Percentiles rank a stretch among this genome's conserved stretches.
Evolutionary conservation across 768 basidiomycete species (phyloP).

Genomic region (Leucogyrophana mollusca): DNA sequence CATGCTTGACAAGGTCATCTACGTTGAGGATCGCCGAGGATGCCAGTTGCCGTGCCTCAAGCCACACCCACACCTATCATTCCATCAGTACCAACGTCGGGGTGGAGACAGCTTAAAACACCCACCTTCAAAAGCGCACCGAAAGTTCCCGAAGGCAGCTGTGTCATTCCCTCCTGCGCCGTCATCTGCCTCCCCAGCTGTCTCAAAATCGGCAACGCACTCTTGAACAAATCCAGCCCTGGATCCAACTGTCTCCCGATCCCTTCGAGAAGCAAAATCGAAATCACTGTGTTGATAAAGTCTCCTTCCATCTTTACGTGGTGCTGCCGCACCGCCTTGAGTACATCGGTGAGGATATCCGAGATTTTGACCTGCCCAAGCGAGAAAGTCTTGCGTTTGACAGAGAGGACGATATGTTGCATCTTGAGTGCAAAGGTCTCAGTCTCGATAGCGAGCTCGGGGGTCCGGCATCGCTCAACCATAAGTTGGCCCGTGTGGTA

Average conservation of each 20-base stretch:
- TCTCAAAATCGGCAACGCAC: slow-evolving; percentile 89
- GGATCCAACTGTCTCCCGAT: slow-evolving; percentile 95
- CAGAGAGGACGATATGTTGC: slow-evolving; percentile 90
- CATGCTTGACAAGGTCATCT: slow-evolving; percentile 86
- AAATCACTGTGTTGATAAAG: slow-evolving; percentile 97
- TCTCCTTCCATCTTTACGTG: slow-evolving; percentile 99
- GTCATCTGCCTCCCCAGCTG: slow-evolving; percentile 93
- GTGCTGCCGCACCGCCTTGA: slow-evolving; percentile 82
- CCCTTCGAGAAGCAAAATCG: slow-evolving; percentile 89
- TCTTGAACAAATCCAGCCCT: slow-evolving; percentile 89
- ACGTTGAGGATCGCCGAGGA: slow-evolving; percentile 74
- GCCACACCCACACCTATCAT: slow-evolving; percentile 82
- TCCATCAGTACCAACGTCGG: background rate
- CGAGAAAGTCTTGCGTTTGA: slow-evolving; percentile 96
- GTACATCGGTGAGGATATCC: slow-evolving; percentile 87
- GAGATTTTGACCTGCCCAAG: slow-evolving; percentile 96
- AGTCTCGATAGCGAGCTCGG: slow-evolving; percentile 84
- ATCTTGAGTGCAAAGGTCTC: slow-evolving; percentile 98
- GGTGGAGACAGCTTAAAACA: no score
- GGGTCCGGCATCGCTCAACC: slow-evolving; percentile 91
- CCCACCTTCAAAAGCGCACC: slow-evolving; percentile 87
- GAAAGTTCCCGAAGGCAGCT: slow-evolving; percentile 68
- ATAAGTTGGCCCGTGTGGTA: slow-evolving; percentile 94
- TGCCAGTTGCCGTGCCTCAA: slow-evolving; percentile 89
- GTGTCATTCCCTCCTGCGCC: slow-evolving; percentile 57